A percentile compares a stretch with the other conserved stretches of the same genome.
Conservation (phyloP, 176 grass and related monocot genomes). For the Oryza nivara region DNA sequence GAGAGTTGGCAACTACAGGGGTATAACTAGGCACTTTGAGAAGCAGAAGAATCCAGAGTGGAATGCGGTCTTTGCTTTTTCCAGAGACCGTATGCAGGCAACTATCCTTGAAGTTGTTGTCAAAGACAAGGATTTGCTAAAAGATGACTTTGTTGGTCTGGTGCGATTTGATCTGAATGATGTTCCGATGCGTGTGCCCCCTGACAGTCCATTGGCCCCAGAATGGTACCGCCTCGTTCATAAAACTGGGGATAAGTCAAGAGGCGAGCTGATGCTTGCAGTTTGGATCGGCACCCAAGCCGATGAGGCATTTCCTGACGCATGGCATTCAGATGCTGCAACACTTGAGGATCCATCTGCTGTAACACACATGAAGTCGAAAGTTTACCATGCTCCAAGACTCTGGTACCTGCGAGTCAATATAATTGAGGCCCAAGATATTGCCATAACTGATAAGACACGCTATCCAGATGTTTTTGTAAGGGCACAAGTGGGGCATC, state of each 20-base stretch:
- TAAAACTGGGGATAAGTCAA: slow-evolving; percentile 77
- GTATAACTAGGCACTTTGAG: slow-evolving; percentile 88
- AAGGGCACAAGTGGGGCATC: slow-evolving; percentile 82
- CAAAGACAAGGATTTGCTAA: slow-evolving; percentile 88
- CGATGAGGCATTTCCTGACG: slow-evolving; percentile 96
- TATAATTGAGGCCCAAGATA: slow-evolving; percentile 94
- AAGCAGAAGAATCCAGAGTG: slow-evolving; percentile 91
- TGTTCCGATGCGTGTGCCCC: slow-evolving; percentile 82
- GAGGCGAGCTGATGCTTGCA: slow-evolving; percentile 96
- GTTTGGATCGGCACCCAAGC: slow-evolving; percentile 99
- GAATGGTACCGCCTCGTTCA: slow-evolving; percentile 92
- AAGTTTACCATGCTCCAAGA: slow-evolving; percentile 98
- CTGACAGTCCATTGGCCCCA: slow-evolving; percentile 91
- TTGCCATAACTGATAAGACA: slow-evolving; percentile 76
- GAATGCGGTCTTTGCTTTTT: slow-evolving; percentile 98
- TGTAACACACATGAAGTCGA: slow-evolving; percentile 79
- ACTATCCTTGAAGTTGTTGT: slow-evolving; percentile 82
- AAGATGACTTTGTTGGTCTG: slow-evolving; percentile 92
- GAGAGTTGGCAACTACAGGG: slow-evolving; percentile 90
- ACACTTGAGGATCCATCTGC: slow-evolving; percentile 54
- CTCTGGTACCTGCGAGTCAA: slow-evolving; percentile 93
- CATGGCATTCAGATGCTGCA: slow-evolving; percentile 85
- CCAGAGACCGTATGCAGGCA: slow-evolving; percentile 86
- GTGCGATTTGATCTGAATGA: slow-evolving; percentile 92
- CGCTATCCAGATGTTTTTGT: slow-evolving; percentile 88